Conservation (phyloP, 2,329 filamentous ascomycete species). For the Drechslerella dactyloides region DNA sequence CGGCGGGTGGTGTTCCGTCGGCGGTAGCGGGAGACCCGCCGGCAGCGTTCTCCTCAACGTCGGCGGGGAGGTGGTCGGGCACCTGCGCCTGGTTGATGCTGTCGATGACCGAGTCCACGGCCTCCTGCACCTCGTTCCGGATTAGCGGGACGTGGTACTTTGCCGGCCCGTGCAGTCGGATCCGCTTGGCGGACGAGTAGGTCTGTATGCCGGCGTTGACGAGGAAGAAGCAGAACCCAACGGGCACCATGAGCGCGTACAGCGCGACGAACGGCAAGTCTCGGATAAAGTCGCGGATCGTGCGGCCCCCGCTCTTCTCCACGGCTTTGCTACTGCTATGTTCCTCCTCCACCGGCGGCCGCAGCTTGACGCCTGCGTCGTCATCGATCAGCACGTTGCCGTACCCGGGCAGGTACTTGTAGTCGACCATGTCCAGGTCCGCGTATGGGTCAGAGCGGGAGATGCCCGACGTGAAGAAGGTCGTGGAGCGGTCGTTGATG, state of each 20-base stretch:
- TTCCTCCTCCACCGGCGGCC: conserved; percentile 55
- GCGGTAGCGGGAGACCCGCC: conserved; percentile 3
- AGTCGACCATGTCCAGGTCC: conserved; percentile 69
- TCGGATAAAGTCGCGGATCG: conserved; percentile 58
- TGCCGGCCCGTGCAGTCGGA: conserved; percentile 69
- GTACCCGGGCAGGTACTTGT: conserved; percentile 77
- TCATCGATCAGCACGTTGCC: conserved; percentile 77
- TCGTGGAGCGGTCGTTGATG: conserved; percentile 78
- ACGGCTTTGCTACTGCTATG: neutral
- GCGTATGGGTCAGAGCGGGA: conserved; percentile 78
- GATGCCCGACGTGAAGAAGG: conserved; percentile 71
- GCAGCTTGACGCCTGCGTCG: conserved; percentile 57
- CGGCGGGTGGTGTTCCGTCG: neutral
- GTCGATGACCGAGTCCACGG: conserved; percentile 79
- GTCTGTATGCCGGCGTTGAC: conserved; percentile 79
- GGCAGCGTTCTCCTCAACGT: conserved; percentile 12
- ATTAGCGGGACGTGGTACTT: conserved; percentile 70
- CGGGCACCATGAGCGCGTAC: conserved; percentile 73
- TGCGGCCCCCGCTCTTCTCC: conserved; percentile 6
- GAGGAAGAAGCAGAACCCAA: conserved; percentile 74
- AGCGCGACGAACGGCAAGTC: conserved; percentile 69
- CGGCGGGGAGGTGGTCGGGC: conserved; percentile 71
- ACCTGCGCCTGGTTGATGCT: conserved; percentile 71
- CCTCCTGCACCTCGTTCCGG: conserved; percentile 74
- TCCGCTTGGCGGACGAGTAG: conserved; percentile 74